These are phyloP conservation scores for Eimeria sp. DNA, from an alignment of 169 alveolate genomes.

Conservation along the genomic window DNA sequence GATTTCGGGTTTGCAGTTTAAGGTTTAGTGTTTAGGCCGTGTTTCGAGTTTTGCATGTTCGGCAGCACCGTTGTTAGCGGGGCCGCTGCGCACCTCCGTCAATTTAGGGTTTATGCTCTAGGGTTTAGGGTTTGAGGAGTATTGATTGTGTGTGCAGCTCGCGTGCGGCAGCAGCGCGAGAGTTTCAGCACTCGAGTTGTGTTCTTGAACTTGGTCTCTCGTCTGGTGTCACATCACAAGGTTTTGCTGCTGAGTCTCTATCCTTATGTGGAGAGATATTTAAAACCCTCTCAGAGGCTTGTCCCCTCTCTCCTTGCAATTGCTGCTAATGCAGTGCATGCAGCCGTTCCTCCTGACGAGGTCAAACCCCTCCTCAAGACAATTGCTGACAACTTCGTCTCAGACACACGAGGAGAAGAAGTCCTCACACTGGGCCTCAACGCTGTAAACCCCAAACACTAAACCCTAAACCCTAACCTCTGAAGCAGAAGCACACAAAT, in stretches of 20 bases:
- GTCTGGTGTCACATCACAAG: slow-evolving; percentile 93
- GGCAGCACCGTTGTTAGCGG: neutral
- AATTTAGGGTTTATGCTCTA: slow-evolving; percentile 1
- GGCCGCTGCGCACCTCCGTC: too few relatives aligned
- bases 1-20: slow-evolving; percentile 19
- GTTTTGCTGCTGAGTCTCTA: slow-evolving; percentile 89
- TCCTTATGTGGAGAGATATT: slow-evolving; percentile 87
- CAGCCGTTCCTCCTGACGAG: slow-evolving; percentile 94
- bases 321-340: slow-evolving; percentile 93
- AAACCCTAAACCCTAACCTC: slow-evolving; percentile 14
- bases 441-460: slow-evolving; percentile 84
- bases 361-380: slow-evolving; percentile 90
- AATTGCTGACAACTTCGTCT: slow-evolving; percentile 91
- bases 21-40: slow-evolving; percentile 35
- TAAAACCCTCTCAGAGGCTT: slow-evolving; percentile 91
- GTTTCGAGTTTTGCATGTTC: neutral
- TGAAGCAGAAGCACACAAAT: neutral
- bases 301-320: slow-evolving; percentile 90
- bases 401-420: slow-evolving; percentile 90
- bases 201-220: slow-evolving; percentile 90
- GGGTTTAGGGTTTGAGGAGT: neutral
- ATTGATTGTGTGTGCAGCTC: slow-evolving; percentile 44
- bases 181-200: slow-evolving; percentile 89
- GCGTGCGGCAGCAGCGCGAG: slow-evolving; percentile 82
- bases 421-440: slow-evolving; percentile 92